Base-by-base conservation (phyloP, 2,329 filamentous ascomycete species). In the Fusarium continuum region DNA sequence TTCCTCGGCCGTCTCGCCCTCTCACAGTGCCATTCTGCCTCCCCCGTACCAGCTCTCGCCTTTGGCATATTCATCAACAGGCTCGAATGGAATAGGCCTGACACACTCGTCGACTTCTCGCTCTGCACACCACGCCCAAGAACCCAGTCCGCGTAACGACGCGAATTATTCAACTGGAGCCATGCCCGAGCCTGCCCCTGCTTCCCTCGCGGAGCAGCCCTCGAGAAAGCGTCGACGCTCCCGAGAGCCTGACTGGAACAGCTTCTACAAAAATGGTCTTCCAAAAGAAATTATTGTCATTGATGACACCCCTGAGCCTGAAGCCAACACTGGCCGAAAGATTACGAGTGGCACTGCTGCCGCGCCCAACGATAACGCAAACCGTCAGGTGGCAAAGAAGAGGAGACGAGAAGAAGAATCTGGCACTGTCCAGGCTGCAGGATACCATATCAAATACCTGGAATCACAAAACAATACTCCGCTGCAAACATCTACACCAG, bases 211-310 rank as follows among this genome's bases (percentile, higher is more conserved):
- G 47, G 67, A 74, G 23, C 67, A 72, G 44, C 69, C 70, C 10
- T 75, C 76, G 29, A 73, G 81, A 65, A 87, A 87, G 73, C 80
- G 83, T 65, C 80, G 84, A 65, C 83, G 84, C 58, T 86, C 83
- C 61, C 84, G 83, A 74, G 83, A 87, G 66, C 90, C 91, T 44
- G 88, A 95, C 76, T 95, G 91, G 91, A 82, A 85, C 55, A 86
- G 84, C 64, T 95, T 93, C 73, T 94, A 93, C 76, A 90, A 89
- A 74, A 93, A 94, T 75, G 91, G 91, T 5, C 79, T 93, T 22
- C 91, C 91, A 20, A 90, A 92, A 74, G 91, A 95, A 79, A 88
- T 95, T 73, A 94, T 95, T 72, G 88, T 94, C 70, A 95, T 95
- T 70, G 87, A 90, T 75, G 89, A 93, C 74, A 88, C 86, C 5